Conservation (phyloP, 345 rosid genomes). For the Leavenworthia alabamica region DNA sequence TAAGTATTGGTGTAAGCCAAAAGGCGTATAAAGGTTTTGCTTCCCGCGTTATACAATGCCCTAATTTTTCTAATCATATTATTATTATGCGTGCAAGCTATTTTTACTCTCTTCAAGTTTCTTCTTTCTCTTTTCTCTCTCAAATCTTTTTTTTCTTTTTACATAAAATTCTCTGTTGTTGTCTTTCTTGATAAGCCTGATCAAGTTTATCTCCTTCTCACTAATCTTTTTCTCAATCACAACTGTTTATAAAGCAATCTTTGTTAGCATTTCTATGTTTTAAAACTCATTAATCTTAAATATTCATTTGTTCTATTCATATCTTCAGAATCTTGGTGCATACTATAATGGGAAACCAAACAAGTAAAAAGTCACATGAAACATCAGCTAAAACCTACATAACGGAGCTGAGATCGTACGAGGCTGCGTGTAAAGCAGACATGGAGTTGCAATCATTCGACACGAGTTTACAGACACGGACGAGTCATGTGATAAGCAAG, state of each 20-base stretch:
- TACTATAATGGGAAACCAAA: constrained; percentile 50
- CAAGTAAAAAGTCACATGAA: constrained; percentile 44
- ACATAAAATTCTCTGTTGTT: constrained; percentile 17
- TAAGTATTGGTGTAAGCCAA: constrained; percentile 14
- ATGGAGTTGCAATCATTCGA: constrained; percentile 60
- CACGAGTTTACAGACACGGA: constrained; percentile 53
- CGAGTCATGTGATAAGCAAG: constrained; percentile 65
- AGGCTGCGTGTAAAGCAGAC: constrained; percentile 68
- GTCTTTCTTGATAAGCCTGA: constrained; percentile 15
- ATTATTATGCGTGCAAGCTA: constrained; percentile 99
- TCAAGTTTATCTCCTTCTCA: too few species aligned
- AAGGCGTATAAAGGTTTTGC: constrained; percentile 28
- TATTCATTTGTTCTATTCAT: too few species aligned
- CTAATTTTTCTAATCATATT: constrained; percentile 32
- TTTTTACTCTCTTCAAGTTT: constrained; percentile 36
- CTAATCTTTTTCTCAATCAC: too few species aligned
- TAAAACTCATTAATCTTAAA: too few species aligned
- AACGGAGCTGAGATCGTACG: constrained; percentile 64
- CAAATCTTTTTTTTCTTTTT: too few species aligned
- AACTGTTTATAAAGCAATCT: too few species aligned
- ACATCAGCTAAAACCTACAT: constrained; percentile 38
- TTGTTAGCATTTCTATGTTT: too few species aligned
- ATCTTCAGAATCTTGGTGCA: constrained; percentile 23
- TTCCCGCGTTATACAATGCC: constrained; percentile 49
- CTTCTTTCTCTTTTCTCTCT: too few species aligned